Percentiles rank a stretch among this genome's conserved stretches.
phyloP scores from a whole-genome alignment of 768 basidiomycete species.

The Kwoniella europaea region DNA sequence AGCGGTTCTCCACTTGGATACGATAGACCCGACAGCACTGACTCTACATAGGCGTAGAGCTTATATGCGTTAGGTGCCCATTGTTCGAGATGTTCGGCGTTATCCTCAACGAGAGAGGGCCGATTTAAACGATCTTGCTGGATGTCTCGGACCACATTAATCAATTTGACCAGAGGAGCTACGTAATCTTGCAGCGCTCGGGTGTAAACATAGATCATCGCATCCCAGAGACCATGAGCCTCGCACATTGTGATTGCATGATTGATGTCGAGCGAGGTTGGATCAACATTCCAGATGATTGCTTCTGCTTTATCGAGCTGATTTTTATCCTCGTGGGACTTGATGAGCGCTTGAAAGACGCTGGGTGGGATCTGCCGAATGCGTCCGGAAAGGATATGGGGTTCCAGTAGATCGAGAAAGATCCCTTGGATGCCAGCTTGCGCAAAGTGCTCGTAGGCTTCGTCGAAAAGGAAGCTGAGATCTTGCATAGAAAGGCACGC shows the following conservation, averaged over 20 bases:
- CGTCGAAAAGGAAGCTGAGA: constrained; percentile 87
- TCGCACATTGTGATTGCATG: constrained; percentile 88
- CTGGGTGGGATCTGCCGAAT: constrained; percentile 80
- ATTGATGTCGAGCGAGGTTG: constrained; percentile 86
- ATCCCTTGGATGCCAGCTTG: constrained; percentile 81
- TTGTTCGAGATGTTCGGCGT: constrained; percentile 62
- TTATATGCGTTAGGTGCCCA: constrained; percentile 81
- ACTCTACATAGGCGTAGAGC: constrained; percentile 84
- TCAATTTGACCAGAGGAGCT: constrained; percentile 81
- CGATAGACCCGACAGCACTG: constrained; percentile 76
- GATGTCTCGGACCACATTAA: constrained; percentile 74
- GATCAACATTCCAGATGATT: constrained; percentile 95
- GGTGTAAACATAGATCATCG: constrained; percentile 91
- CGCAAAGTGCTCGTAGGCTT: constrained; percentile 87
- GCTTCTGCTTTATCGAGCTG: constrained; percentile 79
- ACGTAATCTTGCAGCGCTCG: constrained; percentile 85
- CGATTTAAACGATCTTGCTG: constrained; percentile 63
- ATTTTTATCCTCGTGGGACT: constrained; percentile 72
- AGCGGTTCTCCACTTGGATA: constrained; percentile 84
- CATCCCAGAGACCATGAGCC: constrained; percentile 82
- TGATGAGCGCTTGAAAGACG: constrained; percentile 82
- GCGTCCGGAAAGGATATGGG: constrained; percentile 75
- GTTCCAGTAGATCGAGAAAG: constrained; percentile 79
- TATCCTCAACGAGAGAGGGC: constrained; percentile 33
- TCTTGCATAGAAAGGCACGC: constrained; percentile 81